Base-by-base conservation (phyloP, 306 rosid genomes). In the Quercus dentata region DNA sequence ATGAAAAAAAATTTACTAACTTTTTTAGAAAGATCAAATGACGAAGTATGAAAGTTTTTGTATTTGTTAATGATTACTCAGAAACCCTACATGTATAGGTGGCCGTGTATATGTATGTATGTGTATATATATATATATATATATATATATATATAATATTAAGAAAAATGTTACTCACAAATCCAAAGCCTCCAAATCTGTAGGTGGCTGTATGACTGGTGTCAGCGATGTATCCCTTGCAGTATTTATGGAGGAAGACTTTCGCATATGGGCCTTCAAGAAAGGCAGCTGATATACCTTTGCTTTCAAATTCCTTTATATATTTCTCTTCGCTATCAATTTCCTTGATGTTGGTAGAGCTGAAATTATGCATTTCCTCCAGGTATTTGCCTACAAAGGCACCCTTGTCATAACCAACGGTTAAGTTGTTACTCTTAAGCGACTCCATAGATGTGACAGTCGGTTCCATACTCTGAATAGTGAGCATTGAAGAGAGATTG, bases 401-500 rank as follows among this genome's bases (percentile, higher is more conserved):
- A 58, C 15, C 64, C 46, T 70, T 86, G 51, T 91, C 87, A 31
- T 85, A 91, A 14, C 93, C 96, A 62, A 91, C 80, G 77, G 79
- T 87, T 74, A 74, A 30, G 76, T 83, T 54, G 23, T 76, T 81
- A 56, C 35, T 83, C 77, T 41, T 82, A 20, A 85, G 73, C 83
- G 46, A 84, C 57, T 82, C 86, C 1, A 91, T 85, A 79, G 75
- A 75, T 3, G 81, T 79, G 12, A 79, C 76, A 56, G 4, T n/a
- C 1, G 85, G 79, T 76, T 44, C n/a, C 46, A 87, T 58, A 23
- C 81, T 81, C 69, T 84, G 83, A 30, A 91, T 86, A 6, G 95
- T 91, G 31, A 91, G 90, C 84, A 91, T 85, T 44, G 95, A 91
- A 76, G 95, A 89, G 14, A 91, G 90, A 78, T 86, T 89, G 10